A percentile compares a stretch with the other conserved stretches of the same genome.
phyloP scores from a whole-genome alignment of 176 grass and related monocot species.

The Panicum miliaceum region DNA sequence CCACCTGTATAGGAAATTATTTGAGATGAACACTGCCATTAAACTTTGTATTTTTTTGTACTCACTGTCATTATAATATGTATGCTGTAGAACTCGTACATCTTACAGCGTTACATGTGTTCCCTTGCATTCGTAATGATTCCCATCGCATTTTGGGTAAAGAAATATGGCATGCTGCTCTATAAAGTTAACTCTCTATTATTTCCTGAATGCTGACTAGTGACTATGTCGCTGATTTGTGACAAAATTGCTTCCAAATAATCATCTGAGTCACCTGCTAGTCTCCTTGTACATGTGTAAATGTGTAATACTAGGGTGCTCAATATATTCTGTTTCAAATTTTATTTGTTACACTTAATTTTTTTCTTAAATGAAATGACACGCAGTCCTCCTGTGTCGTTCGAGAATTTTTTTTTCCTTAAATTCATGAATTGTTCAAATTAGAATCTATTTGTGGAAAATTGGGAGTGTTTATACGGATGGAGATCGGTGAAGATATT shows the following conservation, averaged over 20 bases:
- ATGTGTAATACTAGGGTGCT: too few species aligned
- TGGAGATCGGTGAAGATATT: neutral
- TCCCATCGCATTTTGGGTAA: neutral
- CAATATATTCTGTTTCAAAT: neutral
- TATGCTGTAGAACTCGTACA: neutral
- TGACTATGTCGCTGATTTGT: neutral
- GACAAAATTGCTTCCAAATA: neutral
- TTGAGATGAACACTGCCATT: neutral
- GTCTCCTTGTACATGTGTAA: neutral
- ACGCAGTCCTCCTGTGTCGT: too few species aligned
- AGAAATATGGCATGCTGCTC: neutral
- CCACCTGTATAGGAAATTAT: conserved; percentile 7
- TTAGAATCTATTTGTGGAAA: neutral
- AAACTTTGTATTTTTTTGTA: neutral
- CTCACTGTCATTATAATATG: neutral
- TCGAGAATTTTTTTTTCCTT: too few species aligned
- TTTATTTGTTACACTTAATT: neutral
- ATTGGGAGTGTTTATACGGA: neutral
- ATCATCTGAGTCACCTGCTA: neutral
- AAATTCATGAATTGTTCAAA: conserved; percentile 3
- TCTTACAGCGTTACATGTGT: neutral
- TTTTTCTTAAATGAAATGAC: too few species aligned
- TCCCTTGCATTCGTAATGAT: neutral
- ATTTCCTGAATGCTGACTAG: neutral
- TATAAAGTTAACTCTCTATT: neutral